Evolutionary conservation across 176 grass and related monocot genomes (phyloP).

Genomic region (Aegilops bicornis): DNA sequence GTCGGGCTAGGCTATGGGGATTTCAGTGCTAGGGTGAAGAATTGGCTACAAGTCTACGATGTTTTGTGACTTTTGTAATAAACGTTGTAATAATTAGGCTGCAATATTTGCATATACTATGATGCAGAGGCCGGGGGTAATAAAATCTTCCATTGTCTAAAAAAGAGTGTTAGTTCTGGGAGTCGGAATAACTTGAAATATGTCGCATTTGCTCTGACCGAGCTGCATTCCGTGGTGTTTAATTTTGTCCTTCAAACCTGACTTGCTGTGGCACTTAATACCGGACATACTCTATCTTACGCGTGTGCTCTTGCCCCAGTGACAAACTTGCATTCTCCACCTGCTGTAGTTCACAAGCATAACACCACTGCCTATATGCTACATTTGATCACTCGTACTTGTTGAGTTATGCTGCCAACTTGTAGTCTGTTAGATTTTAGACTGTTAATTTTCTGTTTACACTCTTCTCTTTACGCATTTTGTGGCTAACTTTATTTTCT

Average conservation of each 20-base stretch:
- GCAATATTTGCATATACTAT: too few species aligned
- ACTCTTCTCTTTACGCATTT: too few species aligned
- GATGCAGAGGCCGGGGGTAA: too few species aligned
- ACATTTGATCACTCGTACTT: too few species aligned
- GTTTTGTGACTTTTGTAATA: neutral
- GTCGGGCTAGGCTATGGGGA: neutral
- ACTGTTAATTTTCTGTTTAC: constrained; percentile 9
- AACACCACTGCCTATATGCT: too few species aligned
- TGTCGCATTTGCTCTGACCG: too few species aligned
- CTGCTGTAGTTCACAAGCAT: neutral
- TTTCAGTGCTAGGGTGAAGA: neutral
- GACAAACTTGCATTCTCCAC: neutral
- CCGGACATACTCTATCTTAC: neutral
- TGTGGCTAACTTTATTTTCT: neutral
- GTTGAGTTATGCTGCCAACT: neutral
- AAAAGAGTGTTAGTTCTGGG: too few species aligned
- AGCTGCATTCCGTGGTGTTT: neutral
- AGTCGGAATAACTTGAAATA: too few species aligned
- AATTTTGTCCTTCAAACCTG: neutral
- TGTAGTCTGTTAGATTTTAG: neutral
- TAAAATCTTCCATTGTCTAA: too few species aligned
- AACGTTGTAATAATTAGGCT: too few species aligned
- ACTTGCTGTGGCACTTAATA: neutral
- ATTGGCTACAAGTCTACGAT: neutral
- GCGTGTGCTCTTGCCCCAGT: neutral